Base-by-base conservation (phyloP, 331 rosid species). In the Quercus tomentella region DNA sequence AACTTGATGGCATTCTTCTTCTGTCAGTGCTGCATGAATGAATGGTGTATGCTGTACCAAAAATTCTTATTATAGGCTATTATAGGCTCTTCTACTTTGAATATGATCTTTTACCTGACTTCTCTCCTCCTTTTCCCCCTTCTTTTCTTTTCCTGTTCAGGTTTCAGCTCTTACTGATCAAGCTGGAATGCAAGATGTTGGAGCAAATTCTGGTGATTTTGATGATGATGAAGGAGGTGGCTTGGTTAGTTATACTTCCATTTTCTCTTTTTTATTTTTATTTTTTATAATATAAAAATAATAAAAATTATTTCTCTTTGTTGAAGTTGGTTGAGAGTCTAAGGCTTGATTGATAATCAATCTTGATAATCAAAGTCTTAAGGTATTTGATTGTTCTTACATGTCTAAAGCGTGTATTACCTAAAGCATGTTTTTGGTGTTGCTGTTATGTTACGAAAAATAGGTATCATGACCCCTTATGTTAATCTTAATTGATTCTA, bases 161-260 rank as follows among this genome's bases (percentile, higher is more conserved):
- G 99, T 95, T 56, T 93, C 98, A 2, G 92, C 93, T 77, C 88
- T 95, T 79, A 91, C 93, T 54, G 99, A 95, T 85, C 98, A 93
- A 84, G 72, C 80, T 30, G 97, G 92, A 83, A 78, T 87, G 86
- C 94, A 77, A 89, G 99, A 95, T 73, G 63, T 85, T 71, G 99
- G 94, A 67, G 96, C 87, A 66, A 95, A 82, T 85, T 78, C 92
- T 81, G 96, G 89, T 82, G 99, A 95, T 87, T 87, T 95, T 79
- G 99, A 95, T 74, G 98, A 95, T 28, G 99, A 93, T 25, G 99
- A 91, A 70, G 97, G 94, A 16, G 96, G 92, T 65, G 93, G 98
- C 87, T 80, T 93, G 97, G 98, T 94, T 55, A 88, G 88, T 82
- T 80, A 81, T 35, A 76, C 69, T 31, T 74, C 23, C 30, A 49